phyloP scores from a whole-genome alignment of 2,329 filamentous ascomycete species.

The Aspergillus phoenicis region DNA sequence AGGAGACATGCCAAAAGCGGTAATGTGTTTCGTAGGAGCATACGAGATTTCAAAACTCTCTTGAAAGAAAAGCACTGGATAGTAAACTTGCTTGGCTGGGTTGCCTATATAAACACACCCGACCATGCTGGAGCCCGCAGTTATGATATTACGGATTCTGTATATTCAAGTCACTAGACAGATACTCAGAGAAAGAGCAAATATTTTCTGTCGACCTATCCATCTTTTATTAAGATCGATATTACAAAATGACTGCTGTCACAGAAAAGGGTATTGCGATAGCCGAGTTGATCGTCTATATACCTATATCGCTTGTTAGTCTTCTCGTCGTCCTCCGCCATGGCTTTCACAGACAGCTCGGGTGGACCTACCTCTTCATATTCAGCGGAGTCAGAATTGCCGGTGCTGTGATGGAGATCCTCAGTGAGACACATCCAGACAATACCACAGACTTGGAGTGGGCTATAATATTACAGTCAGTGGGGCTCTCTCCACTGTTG shows the following conservation, averaged over 20 bases:
- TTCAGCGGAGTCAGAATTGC: neutral
- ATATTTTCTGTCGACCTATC: neutral
- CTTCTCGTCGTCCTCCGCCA: neutral
- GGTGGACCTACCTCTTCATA: constrained; percentile 9
- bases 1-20: neutral
- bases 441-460: neutral
- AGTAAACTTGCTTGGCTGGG: neutral
- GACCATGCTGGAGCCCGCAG: neutral
- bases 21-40: neutral
- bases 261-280: constrained; percentile 2
- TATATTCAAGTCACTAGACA: too few species aligned
- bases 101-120: neutral
- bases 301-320: neutral
- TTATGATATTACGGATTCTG: too few species aligned
- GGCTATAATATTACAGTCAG: constrained; percentile 2
- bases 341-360: constrained; percentile 6
- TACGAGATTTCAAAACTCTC: neutral
- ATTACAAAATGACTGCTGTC: neutral
- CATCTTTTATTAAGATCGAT: neutral
- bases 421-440: neutral
- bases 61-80: neutral
- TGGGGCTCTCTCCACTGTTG: constrained; percentile 2
- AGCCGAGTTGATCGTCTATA: constrained; percentile 9
- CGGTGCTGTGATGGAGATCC: constrained; percentile 2
- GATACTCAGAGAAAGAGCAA: neutral